These are phyloP conservation scores for Polytrichum formosum DNA, from an alignment of 225 moss, liverwort and hornwort genomes.

Conservation along the genomic window DNA sequence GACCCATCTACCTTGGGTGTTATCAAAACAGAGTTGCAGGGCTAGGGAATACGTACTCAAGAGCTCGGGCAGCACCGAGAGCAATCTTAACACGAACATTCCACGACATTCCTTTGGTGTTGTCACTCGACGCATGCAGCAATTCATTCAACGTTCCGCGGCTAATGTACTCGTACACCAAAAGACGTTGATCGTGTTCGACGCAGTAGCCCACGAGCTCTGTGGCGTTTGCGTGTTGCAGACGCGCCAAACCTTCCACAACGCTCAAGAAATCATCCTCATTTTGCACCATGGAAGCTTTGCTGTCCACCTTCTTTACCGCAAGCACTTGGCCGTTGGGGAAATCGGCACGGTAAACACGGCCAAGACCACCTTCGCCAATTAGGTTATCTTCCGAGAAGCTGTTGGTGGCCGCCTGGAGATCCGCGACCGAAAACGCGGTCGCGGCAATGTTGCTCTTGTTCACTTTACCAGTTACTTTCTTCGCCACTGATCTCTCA, in stretches of 20 bases:
- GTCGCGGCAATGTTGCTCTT: slow-evolving; percentile 43
- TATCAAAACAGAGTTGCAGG: too few species aligned
- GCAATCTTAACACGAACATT: slow-evolving; percentile 74
- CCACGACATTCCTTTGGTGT: slow-evolving; percentile 54
- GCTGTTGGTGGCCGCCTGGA: slow-evolving; percentile 70
- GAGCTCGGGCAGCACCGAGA: slow-evolving; percentile 58
- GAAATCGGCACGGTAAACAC: slow-evolving; percentile 64
- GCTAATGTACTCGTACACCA: slow-evolving; percentile 61
- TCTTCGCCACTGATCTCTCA: slow-evolving; percentile 22
- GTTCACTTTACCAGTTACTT: slow-evolving; percentile 28
- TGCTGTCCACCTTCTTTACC: slow-evolving; percentile 58
- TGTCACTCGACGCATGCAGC: slow-evolving; percentile 43
- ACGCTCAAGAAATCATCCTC: slow-evolving; percentile 64
- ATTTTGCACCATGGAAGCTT: slow-evolving; percentile 52
- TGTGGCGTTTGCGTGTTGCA: slow-evolving; percentile 47
- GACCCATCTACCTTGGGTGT: too few species aligned
- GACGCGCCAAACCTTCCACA: slow-evolving; percentile 45
- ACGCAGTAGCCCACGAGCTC: slow-evolving; percentile 67
- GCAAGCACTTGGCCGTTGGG: slow-evolving; percentile 59
- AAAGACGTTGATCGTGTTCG: slow-evolving; percentile 65
- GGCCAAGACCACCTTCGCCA: slow-evolving; percentile 60
- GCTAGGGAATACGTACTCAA: slow-evolving; percentile 44
- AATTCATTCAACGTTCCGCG: slow-evolving; percentile 54
- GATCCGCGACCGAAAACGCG: slow-evolving; percentile 60
- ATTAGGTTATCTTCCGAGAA: slow-evolving; percentile 64